Percentiles rank a stretch among this genome's conserved stretches.
These are phyloP conservation scores for Acacia confusa DNA, from an alignment of 306 rosid genomes.

Conservation along the genomic window DNA sequence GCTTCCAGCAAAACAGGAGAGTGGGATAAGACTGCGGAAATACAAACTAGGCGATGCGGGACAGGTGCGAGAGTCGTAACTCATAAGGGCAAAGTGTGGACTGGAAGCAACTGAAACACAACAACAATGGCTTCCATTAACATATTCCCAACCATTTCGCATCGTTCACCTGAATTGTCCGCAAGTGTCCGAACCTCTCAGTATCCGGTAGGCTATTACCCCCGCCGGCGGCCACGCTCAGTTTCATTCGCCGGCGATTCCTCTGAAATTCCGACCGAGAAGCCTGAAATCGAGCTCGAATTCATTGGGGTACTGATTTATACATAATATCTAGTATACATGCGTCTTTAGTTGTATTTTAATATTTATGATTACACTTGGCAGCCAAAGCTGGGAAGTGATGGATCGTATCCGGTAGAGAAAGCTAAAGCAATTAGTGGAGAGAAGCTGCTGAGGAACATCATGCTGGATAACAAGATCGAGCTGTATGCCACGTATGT, in stretches of 20 bases:
- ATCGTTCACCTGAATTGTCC: slow-evolving; percentile 30
- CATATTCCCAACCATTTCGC: slow-evolving; percentile 40
- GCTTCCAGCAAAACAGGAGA: background rate
- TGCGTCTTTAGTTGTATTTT: background rate
- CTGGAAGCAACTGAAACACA: background rate
- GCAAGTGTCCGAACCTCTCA: slow-evolving; percentile 7
- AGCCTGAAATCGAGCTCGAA: slow-evolving; percentile 71
- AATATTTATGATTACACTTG: background rate
- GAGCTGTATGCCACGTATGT: slow-evolving; percentile 95
- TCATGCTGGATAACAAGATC: slow-evolving; percentile 83
- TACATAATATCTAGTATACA: background rate
- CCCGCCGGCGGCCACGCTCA: slow-evolving; percentile 34
- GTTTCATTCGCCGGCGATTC: slow-evolving; percentile 40
- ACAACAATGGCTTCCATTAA: slow-evolving; percentile 56
- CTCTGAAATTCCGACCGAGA: slow-evolving; percentile 35
- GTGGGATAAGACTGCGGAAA: background rate
- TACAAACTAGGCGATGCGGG: background rate
- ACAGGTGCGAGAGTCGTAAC: background rate
- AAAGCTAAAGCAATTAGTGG: slow-evolving; percentile 67
- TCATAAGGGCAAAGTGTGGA: background rate
- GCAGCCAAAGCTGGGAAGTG: slow-evolving; percentile 70
- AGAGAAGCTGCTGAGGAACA: slow-evolving; percentile 78
- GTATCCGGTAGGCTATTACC: background rate
- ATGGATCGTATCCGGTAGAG: slow-evolving; percentile 68
- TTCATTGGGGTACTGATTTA: slow-evolving; percentile 60